Percentiles rank a stretch among this genome's conserved stretches.
Conservation (phyloP, 305 asterid genomes). For the Fraxinus angustifolia region DNA sequence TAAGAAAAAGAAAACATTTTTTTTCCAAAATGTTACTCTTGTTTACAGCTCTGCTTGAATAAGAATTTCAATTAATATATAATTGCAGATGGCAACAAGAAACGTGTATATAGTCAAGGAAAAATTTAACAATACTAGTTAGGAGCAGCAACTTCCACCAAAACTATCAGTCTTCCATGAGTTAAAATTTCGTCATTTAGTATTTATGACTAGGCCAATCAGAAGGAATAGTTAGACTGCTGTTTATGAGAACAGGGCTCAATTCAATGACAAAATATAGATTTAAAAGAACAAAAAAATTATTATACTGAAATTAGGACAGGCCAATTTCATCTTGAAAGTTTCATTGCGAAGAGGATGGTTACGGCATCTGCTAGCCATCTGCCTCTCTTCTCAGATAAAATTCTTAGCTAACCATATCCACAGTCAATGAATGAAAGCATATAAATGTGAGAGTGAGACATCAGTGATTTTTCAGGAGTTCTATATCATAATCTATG, state of each 20-base stretch:
- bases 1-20: slow-evolving; percentile 7
- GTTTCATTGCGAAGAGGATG: background rate
- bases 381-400: background rate
- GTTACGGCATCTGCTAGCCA: slow-evolving; percentile 13
- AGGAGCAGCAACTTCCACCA: slow-evolving; percentile 11
- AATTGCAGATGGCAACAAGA: slow-evolving; percentile 10
- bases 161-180: slow-evolving; percentile 7
- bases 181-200: slow-evolving; percentile 10
- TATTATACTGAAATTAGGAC: background rate
- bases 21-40: slow-evolving; percentile 3
- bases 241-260: background rate
- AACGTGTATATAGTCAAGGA: slow-evolving; percentile 13
- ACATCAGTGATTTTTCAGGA: background rate
- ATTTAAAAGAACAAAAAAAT: background rate
- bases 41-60: slow-evolving; percentile 19
- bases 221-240: slow-evolving; percentile 1
- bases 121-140: background rate
- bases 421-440: background rate
- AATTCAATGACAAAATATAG: slow-evolving; percentile 8
- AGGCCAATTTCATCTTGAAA: background rate
- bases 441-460: background rate
- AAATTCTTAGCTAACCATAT: slow-evolving; percentile 2
- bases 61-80: slow-evolving; percentile 11
- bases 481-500: background rate
- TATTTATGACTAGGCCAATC: slow-evolving; percentile 6